Base-by-base conservation (phyloP, 768 basidiomycete species). In the Naganishia randhawae region DNA sequence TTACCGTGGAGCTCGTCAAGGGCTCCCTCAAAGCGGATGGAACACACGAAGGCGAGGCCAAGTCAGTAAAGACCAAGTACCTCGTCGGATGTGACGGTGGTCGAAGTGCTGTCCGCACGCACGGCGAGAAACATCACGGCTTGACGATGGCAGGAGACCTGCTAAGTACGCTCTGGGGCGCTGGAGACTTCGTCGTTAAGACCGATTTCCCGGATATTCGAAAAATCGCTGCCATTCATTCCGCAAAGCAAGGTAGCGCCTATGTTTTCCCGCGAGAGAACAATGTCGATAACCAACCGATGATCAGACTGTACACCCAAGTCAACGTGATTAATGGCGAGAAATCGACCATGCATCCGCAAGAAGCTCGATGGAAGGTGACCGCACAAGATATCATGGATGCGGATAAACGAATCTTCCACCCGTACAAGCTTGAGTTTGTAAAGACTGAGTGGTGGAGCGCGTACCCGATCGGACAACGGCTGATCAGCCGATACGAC, bases 391-490 rank as follows among this genome's bases (percentile, higher is more conserved):
- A 70, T 37, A 67, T 70, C 57, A 63, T 62, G 54, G 63, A 66
- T n/a, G 69, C 69, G 25, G 65, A 66, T 39, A 66, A 67, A 51
- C 54, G 69, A 57, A 70, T 70, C 61, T 52, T 74, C 51, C 72
- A 70, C 13, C 73, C 73, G 8, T 74, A 71, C 70, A 54, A 63
- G 29, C 63, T 74, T 35, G 72, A 74, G 33, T 71, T 74, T 31
- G 65, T 65, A 11, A 67, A 67, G 66, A 64, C 68, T 35, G 73
- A 72, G 52, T 74, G 73, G 73, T 69, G 67, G 57, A 71, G 68
- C 25, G 72, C 72, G 32, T 74, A 74, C 63, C 71, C 66, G 19
- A 74, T 74, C 64, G 73, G 73, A 27, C 73, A 74, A 61, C 63
- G 70, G 22, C 64, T 74, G 53, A 69, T 69, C 55, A 68, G 63